Conservation (phyloP, 192 early-diverging fungal species). For the Coemansia javaensis region DNA sequence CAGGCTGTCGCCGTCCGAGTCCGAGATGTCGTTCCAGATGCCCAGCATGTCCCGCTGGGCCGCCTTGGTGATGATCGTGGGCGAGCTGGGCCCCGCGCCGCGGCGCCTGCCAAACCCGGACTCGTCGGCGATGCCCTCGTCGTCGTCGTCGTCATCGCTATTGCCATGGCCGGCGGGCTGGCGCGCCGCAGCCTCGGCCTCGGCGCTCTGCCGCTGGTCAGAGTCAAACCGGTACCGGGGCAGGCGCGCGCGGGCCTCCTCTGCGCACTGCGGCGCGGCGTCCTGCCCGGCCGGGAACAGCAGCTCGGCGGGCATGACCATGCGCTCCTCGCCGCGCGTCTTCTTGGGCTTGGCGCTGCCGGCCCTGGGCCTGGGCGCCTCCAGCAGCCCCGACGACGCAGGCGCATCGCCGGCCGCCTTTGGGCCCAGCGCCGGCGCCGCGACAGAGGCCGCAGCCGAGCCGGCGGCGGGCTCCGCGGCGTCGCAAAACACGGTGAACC, state of each 20-base stretch:
- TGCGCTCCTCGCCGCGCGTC: conserved; percentile 7
- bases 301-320: conserved; percentile 31
- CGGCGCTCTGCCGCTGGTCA: conserved; percentile 8
- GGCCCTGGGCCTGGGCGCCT: not conserved
- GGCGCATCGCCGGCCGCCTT: too few species aligned
- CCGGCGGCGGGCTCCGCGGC: not conserved
- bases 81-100: conserved; percentile 19
- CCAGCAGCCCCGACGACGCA: conserved; percentile 3
- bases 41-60: conserved; percentile 45
- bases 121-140: conserved; percentile 15
- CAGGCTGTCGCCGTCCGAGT: conserved; percentile 24
- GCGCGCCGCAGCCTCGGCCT: not conserved
- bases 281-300: conserved; percentile 29
- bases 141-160: conserved; percentile 13
- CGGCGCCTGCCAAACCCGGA: conserved; percentile 9
- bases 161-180: not conserved
- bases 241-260: conserved; percentile 31
- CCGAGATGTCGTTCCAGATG: conserved; percentile 33
- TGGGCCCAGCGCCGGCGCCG: not conserved
- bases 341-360: conserved; percentile 5
- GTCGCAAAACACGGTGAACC: conserved; percentile 45
- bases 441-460: not conserved
- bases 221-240: conserved; percentile 25
- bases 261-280: conserved; percentile 26
- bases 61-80: conserved; percentile 38